phyloP scores from a whole-genome alignment of 2,329 filamentous ascomycete species.

The Pestalotiopsis sp. region DNA sequence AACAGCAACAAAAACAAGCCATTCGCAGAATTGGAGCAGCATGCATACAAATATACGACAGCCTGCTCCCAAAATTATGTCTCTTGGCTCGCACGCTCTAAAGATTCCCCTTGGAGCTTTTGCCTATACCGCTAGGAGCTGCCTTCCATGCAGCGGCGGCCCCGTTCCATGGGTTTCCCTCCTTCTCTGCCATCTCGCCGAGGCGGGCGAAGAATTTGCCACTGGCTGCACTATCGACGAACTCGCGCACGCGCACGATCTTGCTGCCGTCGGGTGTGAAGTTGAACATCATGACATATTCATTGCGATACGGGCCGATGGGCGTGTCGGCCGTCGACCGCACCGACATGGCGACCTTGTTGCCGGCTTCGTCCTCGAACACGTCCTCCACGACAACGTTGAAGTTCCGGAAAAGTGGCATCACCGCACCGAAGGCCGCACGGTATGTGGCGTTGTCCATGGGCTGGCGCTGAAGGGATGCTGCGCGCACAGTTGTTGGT shows the following conservation, averaged over 20 bases:
- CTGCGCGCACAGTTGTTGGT: background rate
- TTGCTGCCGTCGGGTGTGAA: constrained; percentile 18
- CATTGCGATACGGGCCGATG: constrained; percentile 13
- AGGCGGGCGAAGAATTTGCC: constrained; percentile 17
- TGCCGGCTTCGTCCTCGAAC: background rate
- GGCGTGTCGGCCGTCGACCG: background rate
- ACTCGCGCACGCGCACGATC: constrained; percentile 29
- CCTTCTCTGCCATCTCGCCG: background rate
- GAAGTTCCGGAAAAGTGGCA: constrained; percentile 4
- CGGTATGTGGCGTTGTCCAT: constrained; percentile 8
- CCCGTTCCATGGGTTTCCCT: background rate
- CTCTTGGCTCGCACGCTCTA: background rate
- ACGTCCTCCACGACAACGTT: background rate
- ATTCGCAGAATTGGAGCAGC: no score
- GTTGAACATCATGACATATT: constrained; percentile 23
- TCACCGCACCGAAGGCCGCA: background rate
- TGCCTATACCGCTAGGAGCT: background rate
- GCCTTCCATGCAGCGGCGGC: background rate
- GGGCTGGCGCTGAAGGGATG: constrained; percentile 2
- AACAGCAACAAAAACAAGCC: no score
- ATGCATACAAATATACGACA: no score
- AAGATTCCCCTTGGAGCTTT: background rate
- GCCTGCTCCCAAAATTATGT: no score
- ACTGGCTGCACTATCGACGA: constrained; percentile 38
- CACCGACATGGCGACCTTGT: background rate